phyloP scores from a whole-genome alignment of 1,284 basidiomycete genomes.

The Cutaneotrichosporon cavernicola region DNA sequence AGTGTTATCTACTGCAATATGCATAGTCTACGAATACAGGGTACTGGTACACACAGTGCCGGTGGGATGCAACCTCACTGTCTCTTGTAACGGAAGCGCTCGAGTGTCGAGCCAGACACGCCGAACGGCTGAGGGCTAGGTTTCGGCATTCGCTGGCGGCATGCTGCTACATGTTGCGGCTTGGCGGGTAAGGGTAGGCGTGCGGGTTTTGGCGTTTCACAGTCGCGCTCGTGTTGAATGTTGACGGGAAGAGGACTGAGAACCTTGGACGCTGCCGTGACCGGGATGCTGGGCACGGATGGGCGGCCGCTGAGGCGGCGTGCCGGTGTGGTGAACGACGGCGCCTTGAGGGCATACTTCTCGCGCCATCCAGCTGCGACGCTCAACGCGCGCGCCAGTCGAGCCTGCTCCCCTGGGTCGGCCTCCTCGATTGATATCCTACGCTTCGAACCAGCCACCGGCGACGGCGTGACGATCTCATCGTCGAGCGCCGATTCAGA shows the following conservation, averaged over 20 bases:
- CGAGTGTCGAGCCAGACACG: slow-evolving; percentile 19
- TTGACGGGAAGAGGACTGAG: slow-evolving; percentile 11
- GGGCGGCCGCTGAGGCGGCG: background rate
- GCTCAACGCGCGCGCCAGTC: slow-evolving; percentile 32
- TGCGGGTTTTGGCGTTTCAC: background rate
- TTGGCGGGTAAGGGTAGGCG: background rate
- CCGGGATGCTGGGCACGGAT: background rate
- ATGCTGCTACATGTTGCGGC: background rate
- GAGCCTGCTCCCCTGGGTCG: slow-evolving; percentile 30
- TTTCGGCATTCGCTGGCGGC: background rate
- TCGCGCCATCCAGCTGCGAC: slow-evolving; percentile 46
- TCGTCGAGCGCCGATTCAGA: slow-evolving; percentile 40
- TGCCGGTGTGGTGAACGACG: slow-evolving; percentile 10
- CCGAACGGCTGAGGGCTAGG: slow-evolving; percentile 13
- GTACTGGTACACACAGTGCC: slow-evolving; percentile 1
- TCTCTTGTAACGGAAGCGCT: slow-evolving; percentile 23
- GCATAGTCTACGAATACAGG: slow-evolving; percentile 5
- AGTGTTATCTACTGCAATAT: background rate
- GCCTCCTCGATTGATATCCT: slow-evolving; percentile 6
- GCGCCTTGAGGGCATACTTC: slow-evolving; percentile 40
- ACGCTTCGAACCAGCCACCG: slow-evolving; percentile 1
- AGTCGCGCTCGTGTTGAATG: background rate
- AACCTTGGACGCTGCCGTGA: slow-evolving; percentile 8
- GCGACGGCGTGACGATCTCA: slow-evolving; percentile 33
- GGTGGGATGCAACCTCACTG: background rate